Conservation (phyloP, 805 yeast genomes). For the Sugiyamaella valdiviana region DNA sequence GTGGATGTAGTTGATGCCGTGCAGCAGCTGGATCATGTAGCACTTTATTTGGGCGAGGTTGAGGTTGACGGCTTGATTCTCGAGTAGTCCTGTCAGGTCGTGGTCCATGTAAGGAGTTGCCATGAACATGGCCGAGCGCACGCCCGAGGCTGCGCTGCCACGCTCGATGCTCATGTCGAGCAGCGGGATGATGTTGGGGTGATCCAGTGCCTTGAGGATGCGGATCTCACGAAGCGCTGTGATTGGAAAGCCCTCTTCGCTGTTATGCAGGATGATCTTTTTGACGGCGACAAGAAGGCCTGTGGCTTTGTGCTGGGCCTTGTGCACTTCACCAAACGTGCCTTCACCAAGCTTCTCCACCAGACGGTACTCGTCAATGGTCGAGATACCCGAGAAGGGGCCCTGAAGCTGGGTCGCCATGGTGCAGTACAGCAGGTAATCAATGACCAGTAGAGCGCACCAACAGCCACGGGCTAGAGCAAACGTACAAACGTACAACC, state of each 20-base stretch:
- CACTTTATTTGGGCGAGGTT: conserved; percentile 70
- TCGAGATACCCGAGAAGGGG: conserved; percentile 31
- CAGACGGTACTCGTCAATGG: conserved; percentile 30
- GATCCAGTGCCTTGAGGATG: conserved; percentile 63
- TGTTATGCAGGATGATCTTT: conserved; percentile 70
- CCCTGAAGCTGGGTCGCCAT: not conserved
- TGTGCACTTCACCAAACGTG: conserved; percentile 85
- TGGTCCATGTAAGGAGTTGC: conserved; percentile 90
- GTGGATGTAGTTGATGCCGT: conserved; percentile 81
- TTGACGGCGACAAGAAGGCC: conserved; percentile 76
- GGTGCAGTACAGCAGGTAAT: not conserved
- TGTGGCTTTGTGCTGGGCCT: conserved; percentile 53
- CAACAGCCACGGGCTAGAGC: too few relatives aligned
- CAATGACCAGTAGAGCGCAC: not conserved
- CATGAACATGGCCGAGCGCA: conserved; percentile 56
- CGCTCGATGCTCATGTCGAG: conserved; percentile 68
- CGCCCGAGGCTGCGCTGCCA: conserved; percentile 25
- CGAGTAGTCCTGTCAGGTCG: conserved; percentile 84
- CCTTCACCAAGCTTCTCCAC: conserved; percentile 61
- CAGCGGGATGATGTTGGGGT: conserved; percentile 68
- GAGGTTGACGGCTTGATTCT: conserved; percentile 63
- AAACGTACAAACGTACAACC: not conserved
- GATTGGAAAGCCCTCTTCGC: conserved; percentile 77
- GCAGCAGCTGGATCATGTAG: conserved; percentile 67
- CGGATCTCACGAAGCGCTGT: conserved; percentile 92